phyloP scores from a whole-genome alignment of 148 eudicot species.

The Fagopyrum tataricum region DNA sequence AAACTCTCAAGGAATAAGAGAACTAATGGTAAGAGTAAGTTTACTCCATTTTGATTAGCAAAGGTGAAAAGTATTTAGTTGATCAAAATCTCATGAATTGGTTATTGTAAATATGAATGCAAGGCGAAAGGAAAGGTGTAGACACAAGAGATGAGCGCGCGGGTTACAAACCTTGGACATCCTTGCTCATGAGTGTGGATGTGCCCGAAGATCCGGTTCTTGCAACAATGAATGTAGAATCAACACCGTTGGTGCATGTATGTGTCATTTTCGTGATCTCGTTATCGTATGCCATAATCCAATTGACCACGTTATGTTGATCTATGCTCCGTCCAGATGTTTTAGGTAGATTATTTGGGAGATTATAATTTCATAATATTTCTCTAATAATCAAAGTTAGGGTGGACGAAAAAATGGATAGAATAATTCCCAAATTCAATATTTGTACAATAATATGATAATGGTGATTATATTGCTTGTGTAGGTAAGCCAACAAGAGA shows the following conservation, averaged over 20 bases:
- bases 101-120: neutral
- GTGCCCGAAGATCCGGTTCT: neutral
- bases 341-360: no score
- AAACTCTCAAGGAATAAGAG: slow-evolving; percentile 22
- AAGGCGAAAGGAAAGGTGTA: neutral
- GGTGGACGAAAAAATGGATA: no score
- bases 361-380: no score
- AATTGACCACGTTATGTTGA: no score
- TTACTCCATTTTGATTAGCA: neutral
- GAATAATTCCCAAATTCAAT: no score
- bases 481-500: slow-evolving; percentile 37
- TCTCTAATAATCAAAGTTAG: no score
- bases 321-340: no score
- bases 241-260: neutral
- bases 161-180: neutral
- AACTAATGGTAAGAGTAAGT: slow-evolving; percentile 12
- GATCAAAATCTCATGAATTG: neutral
- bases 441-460: no score
- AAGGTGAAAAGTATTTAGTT: neutral
- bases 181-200: neutral
- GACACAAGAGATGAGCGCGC: neutral
- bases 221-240: neutral
- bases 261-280: neutral
- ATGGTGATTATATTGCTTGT: neutral
- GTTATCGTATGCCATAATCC: neutral